Evolutionary conservation across 1,284 basidiomycete species (phyloP), one percentile per base, ranked within the genome.

Genomic region (Lignosus rhinocerotis): DNA sequence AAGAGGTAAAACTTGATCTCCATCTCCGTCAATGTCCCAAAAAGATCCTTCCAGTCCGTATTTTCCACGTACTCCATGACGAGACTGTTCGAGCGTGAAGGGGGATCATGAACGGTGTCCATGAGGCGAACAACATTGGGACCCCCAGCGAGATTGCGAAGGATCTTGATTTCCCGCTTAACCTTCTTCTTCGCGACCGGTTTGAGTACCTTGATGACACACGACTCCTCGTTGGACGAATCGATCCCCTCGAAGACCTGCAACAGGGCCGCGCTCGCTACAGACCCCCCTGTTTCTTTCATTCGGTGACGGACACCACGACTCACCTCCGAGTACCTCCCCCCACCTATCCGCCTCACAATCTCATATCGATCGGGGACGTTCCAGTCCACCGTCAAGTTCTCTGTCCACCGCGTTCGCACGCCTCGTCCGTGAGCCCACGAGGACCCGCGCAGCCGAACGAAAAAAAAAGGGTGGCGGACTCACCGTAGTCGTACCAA

Each of bases 291-390:
- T 6, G 10, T 14, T 30, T 12, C 12, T 30, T 17, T 44, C 12
- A 1, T 11, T 3, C 21, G 6, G 6, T 9, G 2, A 45, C 43
- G 25, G 11, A 16, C 8, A 43, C 49, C 8, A 44, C 49, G 61
- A 64, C 67, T 46, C 64, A 93, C 93, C 83, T 97, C 94, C 34
- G 93, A 95, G 75, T 96, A 96, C 76, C 97, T 97, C 63, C 96
- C 96, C 51, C 96, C 81, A 25, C 96, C 96, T n/a, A 98, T 94
- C 76, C 97, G 96, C 62, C 94, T 84, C 44, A 98, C 92, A 71
- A 98, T 96, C 79, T 98, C 97, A 73, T 98, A 99, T 76, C 96
- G 93, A 80, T 98, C 96, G 75, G 98, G 97, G 9, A 88, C 86
- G 56, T 93, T 94, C 94, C 94, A 96, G 38, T 89, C 85, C 43